Evolutionary conservation across 1,284 basidiomycete genomes (phyloP).

Genomic region (Xerocomus minutiporus): DNA sequence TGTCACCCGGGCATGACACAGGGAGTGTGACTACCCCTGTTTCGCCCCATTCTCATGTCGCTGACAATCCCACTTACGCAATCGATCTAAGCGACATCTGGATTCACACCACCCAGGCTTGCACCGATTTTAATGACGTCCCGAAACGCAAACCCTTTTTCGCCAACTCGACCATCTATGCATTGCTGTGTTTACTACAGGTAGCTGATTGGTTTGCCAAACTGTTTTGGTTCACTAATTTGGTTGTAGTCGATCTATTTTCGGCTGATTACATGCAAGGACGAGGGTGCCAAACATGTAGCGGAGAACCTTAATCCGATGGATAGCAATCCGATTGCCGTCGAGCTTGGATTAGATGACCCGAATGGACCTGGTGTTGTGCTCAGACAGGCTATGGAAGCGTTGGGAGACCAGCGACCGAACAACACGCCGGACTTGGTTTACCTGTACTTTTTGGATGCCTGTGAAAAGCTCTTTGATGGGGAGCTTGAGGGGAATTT

Average conservation of each 20-base stretch:
- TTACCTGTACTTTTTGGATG: conserved; percentile 85
- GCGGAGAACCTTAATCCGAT: conserved; percentile 55
- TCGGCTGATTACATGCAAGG: conserved; percentile 83
- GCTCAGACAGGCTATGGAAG: conserved; percentile 59
- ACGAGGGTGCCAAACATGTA: conserved; percentile 63
- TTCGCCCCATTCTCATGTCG: conserved; percentile 34
- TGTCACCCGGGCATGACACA: conserved; percentile 29
- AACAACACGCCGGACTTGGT: conserved; percentile 54
- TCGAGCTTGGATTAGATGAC: conserved; percentile 71
- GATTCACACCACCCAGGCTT: conserved; percentile 47
- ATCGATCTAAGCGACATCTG: conserved; percentile 47
- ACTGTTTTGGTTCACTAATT: conserved; percentile 6
- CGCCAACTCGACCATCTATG: conserved; percentile 91
- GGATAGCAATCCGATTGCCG: conserved; percentile 66
- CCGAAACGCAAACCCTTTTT: conserved; percentile 65
- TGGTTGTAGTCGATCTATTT: conserved; percentile 77
- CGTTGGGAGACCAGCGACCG: conserved; percentile 35
- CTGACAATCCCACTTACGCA: conserved; percentile 31
- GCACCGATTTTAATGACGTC: conserved; percentile 25
- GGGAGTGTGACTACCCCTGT: conserved; percentile 11
- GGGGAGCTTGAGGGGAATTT: conserved; percentile 85
- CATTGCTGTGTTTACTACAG: conserved; percentile 82
- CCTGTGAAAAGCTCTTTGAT: conserved; percentile 93
- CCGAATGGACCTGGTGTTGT: conserved; percentile 68
- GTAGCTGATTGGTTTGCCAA: conserved; percentile 37